Evolutionary conservation across 73 alveolate genomes (phyloP).

Genomic region (Blepharisma stoltei): DNA sequence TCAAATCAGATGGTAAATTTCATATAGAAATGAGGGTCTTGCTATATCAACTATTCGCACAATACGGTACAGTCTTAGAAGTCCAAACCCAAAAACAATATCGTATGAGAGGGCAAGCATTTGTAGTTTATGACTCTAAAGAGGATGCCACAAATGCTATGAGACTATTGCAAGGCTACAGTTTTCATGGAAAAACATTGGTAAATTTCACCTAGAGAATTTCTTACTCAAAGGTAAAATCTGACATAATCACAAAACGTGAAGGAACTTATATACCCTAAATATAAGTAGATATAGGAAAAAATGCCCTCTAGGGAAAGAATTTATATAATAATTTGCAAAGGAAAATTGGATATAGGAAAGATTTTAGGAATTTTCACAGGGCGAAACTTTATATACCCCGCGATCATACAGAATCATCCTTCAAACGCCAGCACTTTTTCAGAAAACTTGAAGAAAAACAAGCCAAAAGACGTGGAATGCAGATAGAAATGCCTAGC

Average conservation of each 20-base stretch:
- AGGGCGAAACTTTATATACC: no score
- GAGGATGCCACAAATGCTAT: conserved; percentile 44
- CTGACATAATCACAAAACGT: conserved; percentile 47
- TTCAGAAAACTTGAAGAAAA: no score
- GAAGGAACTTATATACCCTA: conserved; percentile 49
- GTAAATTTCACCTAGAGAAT: conserved; percentile 37
- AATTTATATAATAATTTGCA: no score
- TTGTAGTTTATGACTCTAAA: conserved; percentile 30
- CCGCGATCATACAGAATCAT: no score
- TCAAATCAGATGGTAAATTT: conserved; percentile 44
- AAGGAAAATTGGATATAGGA: conserved; percentile 12
- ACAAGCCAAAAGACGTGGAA: background rate
- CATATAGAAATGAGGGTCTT: conserved; percentile 34
- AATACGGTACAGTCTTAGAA: conserved; percentile 42
- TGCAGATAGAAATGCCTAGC: background rate
- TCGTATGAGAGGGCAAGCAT: conserved; percentile 44
- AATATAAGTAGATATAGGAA: conserved; percentile 36
- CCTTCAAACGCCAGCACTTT: no score
- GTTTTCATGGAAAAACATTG: conserved; percentile 47
- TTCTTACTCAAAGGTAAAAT: conserved; percentile 26
- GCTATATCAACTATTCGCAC: conserved; percentile 41
- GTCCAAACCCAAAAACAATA: conserved; percentile 23
- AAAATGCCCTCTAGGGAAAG: no score
- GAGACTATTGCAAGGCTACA: conserved; percentile 36
- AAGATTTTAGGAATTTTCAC: background rate